A percentile compares a stretch with the other conserved stretches of the same genome.
Conservation (phyloP, 306 rosid species). For the Cercis canadensis region DNA sequence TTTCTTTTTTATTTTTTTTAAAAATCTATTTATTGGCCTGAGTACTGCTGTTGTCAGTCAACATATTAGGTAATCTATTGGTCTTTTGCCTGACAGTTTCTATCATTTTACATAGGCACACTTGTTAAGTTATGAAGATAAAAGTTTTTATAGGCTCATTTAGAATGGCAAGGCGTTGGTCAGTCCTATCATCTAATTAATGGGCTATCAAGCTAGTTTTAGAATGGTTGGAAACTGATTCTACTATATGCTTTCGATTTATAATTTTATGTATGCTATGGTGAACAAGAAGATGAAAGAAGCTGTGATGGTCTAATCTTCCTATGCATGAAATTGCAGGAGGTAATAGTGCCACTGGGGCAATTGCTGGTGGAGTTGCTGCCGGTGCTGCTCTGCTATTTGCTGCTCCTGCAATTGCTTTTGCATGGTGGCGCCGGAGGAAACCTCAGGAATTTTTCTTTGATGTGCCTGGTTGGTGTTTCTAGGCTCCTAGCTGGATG, state of each 20-base stretch:
- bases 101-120: conserved; percentile 11
- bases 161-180: conserved; percentile 15
- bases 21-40: background rate
- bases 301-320: conserved; percentile 25
- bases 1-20: no score
- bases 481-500: conserved; percentile 18
- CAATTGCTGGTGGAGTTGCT: conserved; percentile 99
- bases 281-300: conserved; percentile 14
- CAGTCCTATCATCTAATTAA: background rate
- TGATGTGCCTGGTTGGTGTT: conserved; percentile 88
- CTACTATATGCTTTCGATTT: background rate
- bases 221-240: no score
- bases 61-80: conserved; percentile 21
- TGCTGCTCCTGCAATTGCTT: conserved; percentile 99
- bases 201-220: no score
- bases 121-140: conserved; percentile 15
- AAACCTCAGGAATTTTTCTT: conserved; percentile 98
- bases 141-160: conserved; percentile 10
- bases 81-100: background rate
- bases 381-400: conserved; percentile 97
- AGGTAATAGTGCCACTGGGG: conserved; percentile 88
- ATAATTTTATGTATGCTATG: background rate
- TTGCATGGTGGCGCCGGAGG: conserved; percentile 99
- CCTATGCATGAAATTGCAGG: conserved; percentile 58
- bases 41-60: background rate